Percentiles rank a stretch among this genome's conserved stretches.
These are phyloP conservation scores for Penicillium subrubescens DNA, from an alignment of 495 filamentous ascomycete genomes.

Conservation along the genomic window DNA sequence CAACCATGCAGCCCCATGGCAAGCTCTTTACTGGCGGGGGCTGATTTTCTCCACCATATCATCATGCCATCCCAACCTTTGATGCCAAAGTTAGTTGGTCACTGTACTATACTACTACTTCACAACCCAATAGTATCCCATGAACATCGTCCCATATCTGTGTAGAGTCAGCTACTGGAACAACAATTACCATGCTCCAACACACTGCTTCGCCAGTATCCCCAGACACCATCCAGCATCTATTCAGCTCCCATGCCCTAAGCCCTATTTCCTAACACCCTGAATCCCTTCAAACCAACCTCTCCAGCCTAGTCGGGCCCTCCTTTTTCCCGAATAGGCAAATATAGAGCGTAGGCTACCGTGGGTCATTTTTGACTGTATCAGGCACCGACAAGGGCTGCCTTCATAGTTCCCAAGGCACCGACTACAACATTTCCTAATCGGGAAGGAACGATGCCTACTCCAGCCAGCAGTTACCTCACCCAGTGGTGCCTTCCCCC, in stretches of 20 bases:
- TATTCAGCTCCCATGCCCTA: too few relatives aligned
- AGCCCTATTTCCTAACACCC: too few relatives aligned
- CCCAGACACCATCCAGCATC: not conserved
- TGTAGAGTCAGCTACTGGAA: not conserved
- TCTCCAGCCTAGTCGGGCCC: not conserved
- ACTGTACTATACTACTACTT: not conserved
- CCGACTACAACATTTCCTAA: not conserved
- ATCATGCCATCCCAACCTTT: not conserved
- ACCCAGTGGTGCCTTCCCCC: too few relatives aligned
- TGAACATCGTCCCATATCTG: not conserved
- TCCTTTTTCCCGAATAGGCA: not conserved
- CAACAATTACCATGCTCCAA: too few relatives aligned
- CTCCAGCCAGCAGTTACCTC: not conserved
- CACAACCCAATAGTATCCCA: not conserved
- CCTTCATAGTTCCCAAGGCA: not conserved
- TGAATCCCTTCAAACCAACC: not conserved
- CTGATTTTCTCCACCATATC: not conserved
- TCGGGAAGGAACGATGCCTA: constrained; percentile 1
- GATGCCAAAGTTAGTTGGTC: not conserved
- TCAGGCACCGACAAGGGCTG: not conserved
- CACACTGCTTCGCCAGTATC: not conserved
- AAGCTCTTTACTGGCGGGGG: not conserved
- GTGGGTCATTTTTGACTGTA: not conserved
- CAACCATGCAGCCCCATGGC: not conserved
- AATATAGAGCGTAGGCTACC: not conserved